Base-by-base conservation (phyloP, 495 filamentous ascomycete genomes). In the Astrocystis sublimbata region DNA sequence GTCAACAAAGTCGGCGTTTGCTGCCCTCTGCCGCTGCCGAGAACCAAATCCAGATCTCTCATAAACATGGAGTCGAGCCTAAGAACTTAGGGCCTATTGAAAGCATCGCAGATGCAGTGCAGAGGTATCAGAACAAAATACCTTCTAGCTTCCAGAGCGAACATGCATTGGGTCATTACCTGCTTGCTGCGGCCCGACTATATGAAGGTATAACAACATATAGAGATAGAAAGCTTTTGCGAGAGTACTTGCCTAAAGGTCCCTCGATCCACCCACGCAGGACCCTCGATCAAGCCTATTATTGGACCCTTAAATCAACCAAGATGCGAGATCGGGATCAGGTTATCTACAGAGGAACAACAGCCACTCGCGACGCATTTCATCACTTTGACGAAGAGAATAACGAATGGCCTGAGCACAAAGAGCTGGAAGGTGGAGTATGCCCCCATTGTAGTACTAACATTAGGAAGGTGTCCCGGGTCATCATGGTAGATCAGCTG, bases 401-500 rank as follows among this genome's bases (percentile, higher is more conserved):
- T 0, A 12, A 24, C 0, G n/a, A 58, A 8, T 28, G 74, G 71
- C 40, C 15, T 0, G 58, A 63, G 1, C 68, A 73, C 36, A 10
- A 41, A 4, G 58, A 49, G 0, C 54, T 58, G 4, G 63, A 24
- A 0, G 19, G 60, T 3, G n/a, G 51, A 0, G 59, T 46, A 0
- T 77, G 75, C 10, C 23, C 62, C 0, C 59, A 73, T 9, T 78
- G 76, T 24, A 63, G 30, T 15, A 64, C 62, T n/a, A 70, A 78
- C 17, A 75, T 77, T 10, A 65, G 63, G 9, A 76, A 78, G 19
- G 77, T 86, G 6, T 80, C 85, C 0, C 84, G 87, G 58, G 80
- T 91, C 17, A 80, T 90, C 70, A 92, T 90, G 88, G 88, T 89
- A 1, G 88, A 91, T 63, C 87, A 91, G 65, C 75, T 91, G 2